Percentiles rank a stretch among this genome's conserved stretches.
Evolutionary conservation across 345 rosid genomes (phyloP).

Genomic region (Garcia nutans): DNA sequence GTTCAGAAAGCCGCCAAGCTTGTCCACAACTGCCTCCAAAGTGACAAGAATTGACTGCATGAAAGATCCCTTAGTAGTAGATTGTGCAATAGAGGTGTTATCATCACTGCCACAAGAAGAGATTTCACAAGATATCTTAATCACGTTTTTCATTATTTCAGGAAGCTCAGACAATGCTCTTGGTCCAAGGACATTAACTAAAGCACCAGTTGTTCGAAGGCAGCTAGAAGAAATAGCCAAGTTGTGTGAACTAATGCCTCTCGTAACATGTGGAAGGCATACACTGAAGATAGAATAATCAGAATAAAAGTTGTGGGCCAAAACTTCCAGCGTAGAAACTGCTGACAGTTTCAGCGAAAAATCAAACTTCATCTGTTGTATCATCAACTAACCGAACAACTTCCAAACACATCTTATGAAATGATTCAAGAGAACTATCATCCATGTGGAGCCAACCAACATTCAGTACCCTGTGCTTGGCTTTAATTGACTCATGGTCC

Average conservation of each 20-base stretch:
- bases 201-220: slow-evolving; percentile 67
- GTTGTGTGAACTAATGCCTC: slow-evolving; percentile 56
- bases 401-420: slow-evolving; percentile 57
- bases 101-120: slow-evolving; percentile 26
- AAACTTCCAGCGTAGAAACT: slow-evolving; percentile 69
- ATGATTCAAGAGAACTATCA: slow-evolving; percentile 50
- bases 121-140: slow-evolving; percentile 39
- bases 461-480: slow-evolving; percentile 42
- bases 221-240: slow-evolving; percentile 69
- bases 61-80: slow-evolving; percentile 37
- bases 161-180: slow-evolving; percentile 80
- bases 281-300: slow-evolving; percentile 60
- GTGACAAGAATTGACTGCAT: slow-evolving; percentile 64
- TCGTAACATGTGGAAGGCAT: slow-evolving; percentile 64
- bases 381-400: slow-evolving; percentile 63
- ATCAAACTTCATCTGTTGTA: slow-evolving; percentile 44
- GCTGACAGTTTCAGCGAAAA: slow-evolving; percentile 61
- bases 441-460: slow-evolving; percentile 57
- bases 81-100: slow-evolving; percentile 8
- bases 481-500: slow-evolving; percentile 42
- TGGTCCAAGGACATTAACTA: slow-evolving; percentile 82
- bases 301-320: slow-evolving; percentile 65
- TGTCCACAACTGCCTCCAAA: slow-evolving; percentile 82
- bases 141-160: slow-evolving; percentile 60
- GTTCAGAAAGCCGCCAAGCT: slow-evolving; percentile 86